Evolutionary conservation across 2,329 filamentous ascomycete genomes (phyloP), one percentile per base, ranked within the genome.

Genomic region (Aspergillus sp.): DNA sequence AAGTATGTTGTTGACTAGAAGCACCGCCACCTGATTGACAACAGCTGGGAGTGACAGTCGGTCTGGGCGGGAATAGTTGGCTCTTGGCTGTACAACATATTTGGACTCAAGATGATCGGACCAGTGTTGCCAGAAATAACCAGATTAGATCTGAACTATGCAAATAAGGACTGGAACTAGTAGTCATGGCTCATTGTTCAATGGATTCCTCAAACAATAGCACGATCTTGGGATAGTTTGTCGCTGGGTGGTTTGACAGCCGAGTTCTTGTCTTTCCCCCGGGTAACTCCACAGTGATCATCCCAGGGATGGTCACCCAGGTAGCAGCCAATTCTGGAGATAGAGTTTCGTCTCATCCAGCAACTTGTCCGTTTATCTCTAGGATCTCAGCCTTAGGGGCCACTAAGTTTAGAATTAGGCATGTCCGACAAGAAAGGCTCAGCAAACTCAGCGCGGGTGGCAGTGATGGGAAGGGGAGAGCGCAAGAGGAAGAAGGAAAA

Each of bases 41-140:
- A 39, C 7, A 38, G 58, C 59, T 54, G 55, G 25, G 28, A 30
- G 25, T 50, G 47, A 17, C 47, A 17, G 25, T 50, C 47, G 25
- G 47, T 60, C 57, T 59, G 57, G 56, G 56, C 48, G 61, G 43
- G 36, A 53, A 66, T 63, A 64, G 62, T 47, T 52, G 32, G 56
- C 28, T 61, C 64, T 66, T 66, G 62, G 64, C 62, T 58, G 58
- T 64, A 41, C 58, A 55, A 58, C 60, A 48, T 57, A 54, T n/a
- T 28, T n/a, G 15, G 21, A 21, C 17, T 45, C 41, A 45, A 17
- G 45, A 30, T 15, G 45, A 25, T 45, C 41, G 10, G 21, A 6
- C 17, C 43, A 25, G 13, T 25, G 13, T n/a, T 50, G 15, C 47
- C 25, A 50, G 45, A 28, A 41, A 30, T 28, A 51, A 38, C 43